phyloP scores from a whole-genome alignment of 192 early-diverging fungal species.

The Podila epicladia region DNA sequence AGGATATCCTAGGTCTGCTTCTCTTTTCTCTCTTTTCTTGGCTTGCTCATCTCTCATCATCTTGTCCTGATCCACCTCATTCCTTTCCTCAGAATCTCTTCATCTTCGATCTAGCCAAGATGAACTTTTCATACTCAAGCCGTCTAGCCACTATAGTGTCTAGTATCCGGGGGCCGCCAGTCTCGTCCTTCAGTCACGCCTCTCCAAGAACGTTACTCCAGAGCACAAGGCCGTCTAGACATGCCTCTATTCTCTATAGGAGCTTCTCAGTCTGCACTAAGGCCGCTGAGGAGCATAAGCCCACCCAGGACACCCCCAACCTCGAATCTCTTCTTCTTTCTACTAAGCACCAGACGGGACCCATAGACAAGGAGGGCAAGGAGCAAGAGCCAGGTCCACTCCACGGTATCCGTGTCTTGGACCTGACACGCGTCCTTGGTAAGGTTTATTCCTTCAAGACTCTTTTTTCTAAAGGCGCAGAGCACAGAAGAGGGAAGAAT shows the following conservation, averaged over 20 bases:
- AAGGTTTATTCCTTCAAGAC: not conserved
- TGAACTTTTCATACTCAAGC: no score
- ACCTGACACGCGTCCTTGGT: conserved; percentile 77
- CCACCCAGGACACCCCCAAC: not conserved
- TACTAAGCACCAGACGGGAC: not conserved
- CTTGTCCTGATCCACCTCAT: no score
- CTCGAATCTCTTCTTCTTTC: conserved; percentile 4
- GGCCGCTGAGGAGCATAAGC: no score
- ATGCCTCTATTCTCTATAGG: no score
- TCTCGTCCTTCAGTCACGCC: no score
- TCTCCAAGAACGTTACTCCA: no score
- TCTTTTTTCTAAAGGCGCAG: not conserved
- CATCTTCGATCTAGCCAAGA: no score
- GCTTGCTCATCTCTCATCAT: not conserved
- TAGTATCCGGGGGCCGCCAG: no score
- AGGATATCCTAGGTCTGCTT: not conserved
- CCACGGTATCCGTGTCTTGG: conserved; percentile 72
- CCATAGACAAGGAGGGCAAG: not conserved
- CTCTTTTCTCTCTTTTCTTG: not conserved
- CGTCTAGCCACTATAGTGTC: no score
- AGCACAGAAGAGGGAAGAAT: not conserved
- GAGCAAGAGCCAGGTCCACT: conserved; percentile 58
- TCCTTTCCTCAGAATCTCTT: no score
- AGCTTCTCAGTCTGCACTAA: no score
- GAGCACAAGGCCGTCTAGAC: no score